These are phyloP conservation scores for Selaginella tamariscina DNA, from an alignment of 75 land plant species.

Conservation along the genomic window DNA sequence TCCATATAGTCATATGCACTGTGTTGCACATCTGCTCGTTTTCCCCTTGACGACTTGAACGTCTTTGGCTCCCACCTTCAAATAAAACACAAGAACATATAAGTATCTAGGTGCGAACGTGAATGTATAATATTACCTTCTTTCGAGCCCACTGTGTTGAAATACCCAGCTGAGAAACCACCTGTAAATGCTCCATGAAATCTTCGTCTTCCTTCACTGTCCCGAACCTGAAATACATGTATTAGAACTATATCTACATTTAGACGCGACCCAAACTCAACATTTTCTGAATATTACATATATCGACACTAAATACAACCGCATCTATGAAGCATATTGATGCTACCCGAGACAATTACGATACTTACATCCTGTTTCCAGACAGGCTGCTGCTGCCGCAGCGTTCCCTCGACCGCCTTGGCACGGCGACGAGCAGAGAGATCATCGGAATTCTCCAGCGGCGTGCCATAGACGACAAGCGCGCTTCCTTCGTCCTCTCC, in stretches of 20 bases:
- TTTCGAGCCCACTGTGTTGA: slow-evolving; percentile 89
- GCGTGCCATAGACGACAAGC: slow-evolving; percentile 52
- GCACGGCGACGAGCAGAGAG: slow-evolving; percentile 26
- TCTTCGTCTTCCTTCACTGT: slow-evolving; percentile 73
- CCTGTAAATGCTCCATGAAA: slow-evolving; percentile 96
- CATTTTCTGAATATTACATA: too few relatives aligned
- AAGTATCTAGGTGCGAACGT: too few relatives aligned
- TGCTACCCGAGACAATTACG: too few relatives aligned
- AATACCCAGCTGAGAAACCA: slow-evolving; percentile 90
- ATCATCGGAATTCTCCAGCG: slow-evolving; percentile 71
- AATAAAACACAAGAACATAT: neutral
- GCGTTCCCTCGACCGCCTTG: neutral
- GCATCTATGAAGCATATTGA: too few relatives aligned
- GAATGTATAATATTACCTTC: slow-evolving; percentile 38
- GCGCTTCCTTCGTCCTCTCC: slow-evolving; percentile 38
- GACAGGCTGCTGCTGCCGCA: neutral
- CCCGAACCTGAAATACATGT: too few relatives aligned
- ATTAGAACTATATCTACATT: too few relatives aligned
- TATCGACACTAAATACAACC: too few relatives aligned
- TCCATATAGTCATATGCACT: slow-evolving; percentile 60
- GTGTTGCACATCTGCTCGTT: slow-evolving; percentile 62
- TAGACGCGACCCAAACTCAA: too few relatives aligned
- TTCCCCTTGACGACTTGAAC: slow-evolving; percentile 68
- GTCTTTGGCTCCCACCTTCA: slow-evolving; percentile 86
- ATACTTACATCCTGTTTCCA: slow-evolving; percentile 1